Base-by-base conservation (phyloP, 1,139 yeast genomes). In the Zygoascus meyerae region DNA sequence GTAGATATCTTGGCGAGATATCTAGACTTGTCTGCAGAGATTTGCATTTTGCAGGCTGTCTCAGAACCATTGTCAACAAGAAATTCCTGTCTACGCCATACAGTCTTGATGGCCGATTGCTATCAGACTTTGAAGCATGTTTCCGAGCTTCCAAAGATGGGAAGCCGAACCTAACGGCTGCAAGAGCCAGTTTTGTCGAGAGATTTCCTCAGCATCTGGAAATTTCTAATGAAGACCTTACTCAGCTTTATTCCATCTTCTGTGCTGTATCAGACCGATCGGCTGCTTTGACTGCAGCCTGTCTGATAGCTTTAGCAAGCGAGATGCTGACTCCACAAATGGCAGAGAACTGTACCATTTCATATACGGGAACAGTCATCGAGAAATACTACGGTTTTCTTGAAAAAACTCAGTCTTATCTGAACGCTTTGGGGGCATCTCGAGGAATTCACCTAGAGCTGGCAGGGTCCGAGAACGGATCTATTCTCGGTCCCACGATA, bases 291-390 rank as follows among this genome's bases (percentile, higher is more conserved):
- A 77, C 94, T 4, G 87, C 95, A 10, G 82, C 86, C 40, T 92
- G 95, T 47, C 71, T 87, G 52, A 85, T 94, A 7, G 61, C 69
- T 5, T 53, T 66, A 35, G 58, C 60, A 5, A 42, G 43, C 26
- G 45, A 53, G 16, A 40, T 51, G 42, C 41, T 47, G 9, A 29
- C 44, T 29, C 36, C 45, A 8, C 31, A 36, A 11, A 30, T 28
- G 11, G 40, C 45, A n/a, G 29, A 37, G 16, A 29, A 44, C 34
- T 51, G 56, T 42, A 51, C 85, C 61, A 77, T 87, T 52, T 95
- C 95, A 42, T 86, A 86, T 55, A 94, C 86, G 60, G 97, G 97
- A 16, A 81, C 95, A 3, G 89, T 87, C 49, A 81, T 87, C 44
- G 95, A 86, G 63, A 82, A 80, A 61, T 89, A 86, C 61, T 95